These are phyloP conservation scores for Mariannaea sp. DNA, from an alignment of 2,329 filamentous ascomycete species.

Conservation along the genomic window DNA sequence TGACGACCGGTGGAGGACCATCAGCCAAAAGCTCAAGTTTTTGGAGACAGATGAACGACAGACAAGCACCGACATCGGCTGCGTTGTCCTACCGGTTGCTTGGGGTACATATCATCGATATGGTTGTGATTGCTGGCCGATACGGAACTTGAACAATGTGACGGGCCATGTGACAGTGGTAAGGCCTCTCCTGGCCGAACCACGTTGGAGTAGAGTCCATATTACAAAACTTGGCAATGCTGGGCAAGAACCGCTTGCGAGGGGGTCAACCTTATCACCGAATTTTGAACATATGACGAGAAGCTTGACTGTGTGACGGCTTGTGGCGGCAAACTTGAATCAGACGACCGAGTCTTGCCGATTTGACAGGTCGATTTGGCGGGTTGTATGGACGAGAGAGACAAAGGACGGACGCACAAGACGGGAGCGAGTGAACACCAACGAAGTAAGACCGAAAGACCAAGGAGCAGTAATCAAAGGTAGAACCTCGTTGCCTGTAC, in stretches of 20 bases:
- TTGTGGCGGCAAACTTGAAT: slow-evolving; percentile 3
- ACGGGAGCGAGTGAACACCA: neutral
- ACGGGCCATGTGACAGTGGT: no score
- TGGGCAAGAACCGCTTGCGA: no score
- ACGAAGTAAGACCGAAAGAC: slow-evolving; percentile 15
- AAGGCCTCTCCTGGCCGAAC: no score
- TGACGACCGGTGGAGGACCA: neutral
- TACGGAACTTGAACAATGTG: no score
- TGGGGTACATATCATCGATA: no score
- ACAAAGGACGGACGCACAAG: slow-evolving; percentile 2
- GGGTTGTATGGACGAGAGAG: neutral
- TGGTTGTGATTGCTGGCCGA: no score
- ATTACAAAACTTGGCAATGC: no score
- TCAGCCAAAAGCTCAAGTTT: neutral
- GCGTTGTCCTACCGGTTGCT: no score
- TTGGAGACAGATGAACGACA: no score
- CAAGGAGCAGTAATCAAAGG: slow-evolving; percentile 1
- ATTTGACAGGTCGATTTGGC: slow-evolving; percentile 1
- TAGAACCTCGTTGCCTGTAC: no score
- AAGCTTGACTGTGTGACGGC: neutral
- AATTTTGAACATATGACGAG: neutral
- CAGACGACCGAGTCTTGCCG: slow-evolving; percentile 1
- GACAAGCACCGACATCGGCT: neutral
- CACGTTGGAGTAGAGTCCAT: no score
- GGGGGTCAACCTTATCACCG: neutral